Percentiles rank a stretch among this genome's conserved stretches.
phyloP scores from a whole-genome alignment of 495 filamentous ascomycete species.

The Penicillium steckii region DNA sequence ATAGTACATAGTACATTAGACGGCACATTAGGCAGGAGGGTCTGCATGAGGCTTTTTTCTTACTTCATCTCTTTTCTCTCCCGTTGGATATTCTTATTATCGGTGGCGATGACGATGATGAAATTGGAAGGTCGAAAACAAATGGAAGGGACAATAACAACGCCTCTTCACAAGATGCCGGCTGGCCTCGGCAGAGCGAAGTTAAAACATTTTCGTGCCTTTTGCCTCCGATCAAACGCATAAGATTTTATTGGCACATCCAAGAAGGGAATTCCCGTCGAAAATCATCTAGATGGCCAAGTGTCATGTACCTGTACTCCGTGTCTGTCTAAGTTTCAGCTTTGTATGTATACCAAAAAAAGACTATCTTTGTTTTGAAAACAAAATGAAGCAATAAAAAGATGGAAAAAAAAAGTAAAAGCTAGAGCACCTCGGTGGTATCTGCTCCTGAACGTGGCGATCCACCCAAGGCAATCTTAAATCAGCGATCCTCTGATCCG shows the following conservation, averaged over 20 bases:
- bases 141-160: not conserved
- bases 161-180: constrained; percentile 16
- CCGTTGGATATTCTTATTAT: no score
- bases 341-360: no score
- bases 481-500: constrained; percentile 18
- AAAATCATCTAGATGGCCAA: not conserved
- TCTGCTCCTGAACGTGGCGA: constrained; percentile 24
- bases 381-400: not conserved
- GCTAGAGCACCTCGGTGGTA: constrained; percentile 8
- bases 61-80: no score
- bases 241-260: constrained; percentile 5
- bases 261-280: not conserved
- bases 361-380: not conserved
- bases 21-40: constrained; percentile 2
- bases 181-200: constrained; percentile 17
- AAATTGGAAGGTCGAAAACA: constrained; percentile 7
- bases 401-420: not conserved
- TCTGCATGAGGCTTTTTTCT: constrained; percentile 4
- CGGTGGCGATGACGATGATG: constrained; percentile 11
- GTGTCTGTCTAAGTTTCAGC: not conserved
- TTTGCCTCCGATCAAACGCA: not conserved
- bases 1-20: no score
- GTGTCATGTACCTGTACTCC: not conserved
- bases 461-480: constrained; percentile 21
- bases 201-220: not conserved